Percentiles rank a stretch among this genome's conserved stretches.
Evolutionary conservation across 495 filamentous ascomycete species (phyloP).

Genomic region (Thermothielavioides terrestris): DNA sequence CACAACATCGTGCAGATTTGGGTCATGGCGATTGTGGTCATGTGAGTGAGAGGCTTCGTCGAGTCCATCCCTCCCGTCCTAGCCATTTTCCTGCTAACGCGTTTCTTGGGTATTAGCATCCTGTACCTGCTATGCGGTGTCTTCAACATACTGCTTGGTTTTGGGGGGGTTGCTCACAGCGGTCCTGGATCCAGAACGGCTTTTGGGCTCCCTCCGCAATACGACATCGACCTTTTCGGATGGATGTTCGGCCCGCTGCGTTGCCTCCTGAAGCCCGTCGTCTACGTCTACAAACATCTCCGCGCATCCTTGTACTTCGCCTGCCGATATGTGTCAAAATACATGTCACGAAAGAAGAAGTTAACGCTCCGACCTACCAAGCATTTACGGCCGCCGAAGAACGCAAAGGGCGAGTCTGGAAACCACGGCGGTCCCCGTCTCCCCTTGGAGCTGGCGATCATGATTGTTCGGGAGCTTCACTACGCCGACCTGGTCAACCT

Average conservation of each 20-base stretch:
- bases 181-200: not conserved
- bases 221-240: not conserved
- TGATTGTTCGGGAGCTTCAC: not conserved
- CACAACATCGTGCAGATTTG: not conserved
- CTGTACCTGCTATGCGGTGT: not conserved
- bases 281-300: not conserved
- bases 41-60: not conserved
- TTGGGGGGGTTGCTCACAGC: not conserved
- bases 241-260: not conserved
- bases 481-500: not conserved
- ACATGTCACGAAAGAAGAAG: not conserved
- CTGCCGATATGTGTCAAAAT: not conserved
- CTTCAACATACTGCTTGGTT: not conserved
- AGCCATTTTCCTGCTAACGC: not conserved
- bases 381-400: not conserved
- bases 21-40: not conserved
- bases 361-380: not conserved
- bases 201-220: not conserved
- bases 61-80: not conserved
- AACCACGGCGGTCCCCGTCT: not conserved
- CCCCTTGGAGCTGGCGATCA: not conserved
- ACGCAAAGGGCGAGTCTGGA: not conserved
- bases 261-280: not conserved
- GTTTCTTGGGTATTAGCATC: not conserved
- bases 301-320: not conserved